Evolutionary conservation across 1,284 basidiomycete species (phyloP).

Genomic region (Phellopilus nigrolimitatus): DNA sequence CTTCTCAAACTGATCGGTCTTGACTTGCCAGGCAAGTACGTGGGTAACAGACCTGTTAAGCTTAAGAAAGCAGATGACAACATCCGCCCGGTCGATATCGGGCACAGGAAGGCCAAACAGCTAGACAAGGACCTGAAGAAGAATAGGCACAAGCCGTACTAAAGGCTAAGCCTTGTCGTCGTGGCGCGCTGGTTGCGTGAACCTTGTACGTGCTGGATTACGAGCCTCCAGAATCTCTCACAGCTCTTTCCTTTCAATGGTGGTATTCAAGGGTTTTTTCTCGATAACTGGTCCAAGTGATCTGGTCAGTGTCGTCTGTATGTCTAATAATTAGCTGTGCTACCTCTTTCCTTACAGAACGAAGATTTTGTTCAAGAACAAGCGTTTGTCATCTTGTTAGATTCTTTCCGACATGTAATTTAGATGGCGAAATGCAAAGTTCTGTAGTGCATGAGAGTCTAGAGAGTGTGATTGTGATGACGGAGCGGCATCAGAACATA

Average conservation of each 20-base stretch:
- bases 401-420: not conserved
- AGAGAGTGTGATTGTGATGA: not conserved
- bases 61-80: constrained; percentile 84
- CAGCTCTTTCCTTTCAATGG: constrained; percentile 6
- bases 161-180: not conserved
- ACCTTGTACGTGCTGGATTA: constrained; percentile 15
- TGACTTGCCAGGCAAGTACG: constrained; percentile 92
- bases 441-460: not conserved
- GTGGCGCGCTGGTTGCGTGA: not conserved
- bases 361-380: not conserved
- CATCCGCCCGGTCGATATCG: constrained; percentile 89
- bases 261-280: not conserved
- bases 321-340: not conserved
- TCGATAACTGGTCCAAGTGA: not conserved
- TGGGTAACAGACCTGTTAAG: constrained; percentile 91
- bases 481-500: constrained; percentile 8
- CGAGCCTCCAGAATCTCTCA: constrained; percentile 13
- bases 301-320: constrained; percentile 13
- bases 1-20: constrained; percentile 10
- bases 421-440: not conserved
- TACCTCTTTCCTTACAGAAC: constrained; percentile 5
- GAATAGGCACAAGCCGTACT: constrained; percentile 38
- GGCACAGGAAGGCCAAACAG: constrained; percentile 81
- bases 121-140: constrained; percentile 79
- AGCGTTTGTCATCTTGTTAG: not conserved